Conservation (phyloP, 1,284 basidiomycete genomes). For the Rhodotorula sp. region DNA sequence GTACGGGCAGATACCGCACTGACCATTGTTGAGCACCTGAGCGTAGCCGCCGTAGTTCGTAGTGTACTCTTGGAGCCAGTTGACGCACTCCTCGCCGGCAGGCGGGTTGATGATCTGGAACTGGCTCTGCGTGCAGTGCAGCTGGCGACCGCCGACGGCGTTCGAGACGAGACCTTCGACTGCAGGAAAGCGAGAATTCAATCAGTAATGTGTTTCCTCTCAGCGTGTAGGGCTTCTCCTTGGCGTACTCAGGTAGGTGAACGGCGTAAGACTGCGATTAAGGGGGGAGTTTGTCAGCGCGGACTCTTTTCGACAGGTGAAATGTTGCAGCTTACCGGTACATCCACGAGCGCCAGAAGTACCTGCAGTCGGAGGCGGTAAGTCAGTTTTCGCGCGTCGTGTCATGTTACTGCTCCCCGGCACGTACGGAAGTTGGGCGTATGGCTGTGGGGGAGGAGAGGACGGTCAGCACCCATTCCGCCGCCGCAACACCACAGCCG, state of each 20-base stretch:
- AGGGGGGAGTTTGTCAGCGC: neutral
- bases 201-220: neutral
- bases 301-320: neutral
- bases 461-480: no score
- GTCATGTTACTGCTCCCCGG: no score
- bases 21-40: slow-evolving; percentile 44
- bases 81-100: slow-evolving; percentile 50
- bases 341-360: slow-evolving; percentile 74
- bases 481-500: no score
- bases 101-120: slow-evolving; percentile 50
- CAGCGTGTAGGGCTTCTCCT: no score
- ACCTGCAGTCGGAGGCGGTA: slow-evolving; percentile 47
- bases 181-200: slow-evolving; percentile 5
- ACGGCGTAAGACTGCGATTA: slow-evolving; percentile 60
- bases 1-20: slow-evolving; percentile 50
- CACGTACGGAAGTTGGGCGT: slow-evolving; percentile 54
- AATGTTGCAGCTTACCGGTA: slow-evolving; percentile 53
- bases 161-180: slow-evolving; percentile 51
- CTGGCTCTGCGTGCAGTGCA: slow-evolving; percentile 52
- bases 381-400: no score
- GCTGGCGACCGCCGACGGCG: slow-evolving; percentile 47
- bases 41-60: slow-evolving; percentile 49
- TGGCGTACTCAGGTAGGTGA: slow-evolving; percentile 52
- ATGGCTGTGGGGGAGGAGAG: slow-evolving; percentile 26
- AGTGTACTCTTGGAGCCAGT: slow-evolving; percentile 49